Conservation (phyloP, 2,329 filamentous ascomycete genomes). For the Neofusicoccum umdonicola region DNA sequence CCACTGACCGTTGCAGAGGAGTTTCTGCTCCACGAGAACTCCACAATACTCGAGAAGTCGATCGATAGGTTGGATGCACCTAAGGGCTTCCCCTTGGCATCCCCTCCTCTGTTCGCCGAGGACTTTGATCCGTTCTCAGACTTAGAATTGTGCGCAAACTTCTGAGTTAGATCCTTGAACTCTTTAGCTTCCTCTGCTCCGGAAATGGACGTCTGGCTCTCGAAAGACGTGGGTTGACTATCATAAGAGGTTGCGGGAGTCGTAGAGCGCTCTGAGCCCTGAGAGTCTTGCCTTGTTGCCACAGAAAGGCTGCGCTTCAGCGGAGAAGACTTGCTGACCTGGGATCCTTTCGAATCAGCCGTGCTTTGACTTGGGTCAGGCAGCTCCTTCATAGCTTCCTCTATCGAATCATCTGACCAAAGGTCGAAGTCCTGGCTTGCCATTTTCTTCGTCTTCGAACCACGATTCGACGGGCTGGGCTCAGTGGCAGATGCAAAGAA, state of each 20-base stretch:
- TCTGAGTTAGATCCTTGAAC: constrained; percentile 3
- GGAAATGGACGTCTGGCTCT: background rate
- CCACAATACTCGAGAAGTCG: background rate
- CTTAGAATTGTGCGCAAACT: background rate
- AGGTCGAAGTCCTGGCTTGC: constrained; percentile 43
- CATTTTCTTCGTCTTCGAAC: constrained; percentile 29
- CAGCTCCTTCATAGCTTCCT: constrained; percentile 41
- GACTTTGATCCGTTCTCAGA: background rate
- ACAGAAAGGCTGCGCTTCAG: background rate
- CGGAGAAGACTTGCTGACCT: background rate
- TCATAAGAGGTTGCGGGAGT: background rate
- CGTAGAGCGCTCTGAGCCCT: background rate
- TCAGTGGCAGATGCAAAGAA: constrained; percentile 43
- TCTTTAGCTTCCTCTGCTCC: background rate
- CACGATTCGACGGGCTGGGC: constrained; percentile 42
- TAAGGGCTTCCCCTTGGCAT: background rate
- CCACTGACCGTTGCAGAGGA: background rate
- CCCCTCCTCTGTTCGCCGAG: background rate
- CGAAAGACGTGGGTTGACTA: background rate
- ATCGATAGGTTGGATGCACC: background rate
- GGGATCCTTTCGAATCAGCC: background rate
- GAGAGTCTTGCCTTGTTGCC: background rate
- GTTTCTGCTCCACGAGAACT: constrained; percentile 4
- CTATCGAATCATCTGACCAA: constrained; percentile 49
- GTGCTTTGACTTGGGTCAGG: constrained; percentile 26